These are phyloP conservation scores for Eremothecium sinecaudum DNA, from an alignment of 1,139 yeast genomes.

Conservation along the genomic window DNA sequence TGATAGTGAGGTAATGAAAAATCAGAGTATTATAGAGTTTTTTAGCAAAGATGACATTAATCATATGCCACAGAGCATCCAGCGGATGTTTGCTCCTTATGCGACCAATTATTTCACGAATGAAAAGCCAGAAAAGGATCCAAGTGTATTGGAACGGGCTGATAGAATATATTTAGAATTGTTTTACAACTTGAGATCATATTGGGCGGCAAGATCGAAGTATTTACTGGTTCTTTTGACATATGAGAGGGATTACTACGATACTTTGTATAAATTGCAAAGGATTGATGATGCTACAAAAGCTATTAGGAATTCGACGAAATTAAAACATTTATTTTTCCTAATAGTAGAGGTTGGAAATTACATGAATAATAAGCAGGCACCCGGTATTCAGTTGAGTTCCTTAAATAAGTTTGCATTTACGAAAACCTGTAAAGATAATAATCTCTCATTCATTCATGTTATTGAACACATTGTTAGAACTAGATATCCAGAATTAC, in stretches of 20 bases:
- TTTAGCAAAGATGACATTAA: slow-evolving; percentile 63
- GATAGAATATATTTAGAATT: slow-evolving; percentile 72
- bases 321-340: slow-evolving; percentile 57
- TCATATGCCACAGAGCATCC: slow-evolving; percentile 59
- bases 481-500: slow-evolving; percentile 65
- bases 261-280: slow-evolving; percentile 52
- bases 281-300: slow-evolving; percentile 59
- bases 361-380: slow-evolving; percentile 88
- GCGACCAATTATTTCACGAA: slow-evolving; percentile 40
- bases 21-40: slow-evolving; percentile 69
- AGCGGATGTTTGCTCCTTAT: slow-evolving; percentile 66
- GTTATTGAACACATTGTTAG: slow-evolving; percentile 76
- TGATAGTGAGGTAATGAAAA: slow-evolving; percentile 57
- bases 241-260: slow-evolving; percentile 65
- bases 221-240: slow-evolving; percentile 61
- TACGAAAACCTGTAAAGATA: slow-evolving; percentile 69
- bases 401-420: slow-evolving; percentile 76
- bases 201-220: slow-evolving; percentile 79
- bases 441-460: slow-evolving; percentile 73
- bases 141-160: slow-evolving; percentile 60
- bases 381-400: slow-evolving; percentile 73
- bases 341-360: slow-evolving; percentile 82
- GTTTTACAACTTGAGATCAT: slow-evolving; percentile 65
- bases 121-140: slow-evolving; percentile 45
- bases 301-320: slow-evolving; percentile 48